A percentile compares a stretch with the other conserved stretches of the same genome.
phyloP scores from a whole-genome alignment of 352 stramenopile genomes.

The Phytophthora uliginosa region DNA sequence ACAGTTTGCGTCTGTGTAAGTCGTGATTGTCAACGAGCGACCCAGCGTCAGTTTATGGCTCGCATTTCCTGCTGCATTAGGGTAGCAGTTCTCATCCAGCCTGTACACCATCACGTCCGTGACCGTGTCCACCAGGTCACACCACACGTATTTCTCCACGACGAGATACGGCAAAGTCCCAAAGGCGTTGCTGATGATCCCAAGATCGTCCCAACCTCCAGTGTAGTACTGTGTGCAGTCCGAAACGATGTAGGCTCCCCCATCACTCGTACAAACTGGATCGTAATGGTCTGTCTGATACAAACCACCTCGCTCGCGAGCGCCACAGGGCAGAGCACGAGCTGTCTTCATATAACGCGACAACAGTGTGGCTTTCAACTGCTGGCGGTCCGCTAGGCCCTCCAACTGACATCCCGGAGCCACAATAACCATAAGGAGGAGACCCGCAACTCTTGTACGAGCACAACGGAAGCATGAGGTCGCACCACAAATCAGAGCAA shows the following conservation, averaged over 20 bases:
- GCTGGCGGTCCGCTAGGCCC: background rate
- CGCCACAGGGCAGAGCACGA: background rate
- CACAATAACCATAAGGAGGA: background rate
- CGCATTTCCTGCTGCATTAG: background rate
- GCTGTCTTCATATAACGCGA: background rate
- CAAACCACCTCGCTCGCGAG: background rate
- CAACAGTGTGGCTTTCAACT: background rate
- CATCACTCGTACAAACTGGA: background rate
- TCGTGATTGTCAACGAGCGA: background rate
- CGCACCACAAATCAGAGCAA: background rate
- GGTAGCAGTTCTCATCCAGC: constrained; percentile 7
- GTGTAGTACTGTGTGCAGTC: background rate
- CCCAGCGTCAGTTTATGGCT: background rate
- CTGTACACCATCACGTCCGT: constrained; percentile 10
- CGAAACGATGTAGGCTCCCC: background rate
- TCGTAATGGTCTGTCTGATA: background rate
- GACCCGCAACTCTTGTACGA: background rate
- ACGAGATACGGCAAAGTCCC: constrained; percentile 4
- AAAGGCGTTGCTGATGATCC: constrained; percentile 9
- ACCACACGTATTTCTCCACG: constrained; percentile 12
- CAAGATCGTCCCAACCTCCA: constrained; percentile 4
- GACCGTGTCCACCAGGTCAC: background rate
- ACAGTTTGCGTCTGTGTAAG: background rate
- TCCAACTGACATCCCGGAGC: background rate
- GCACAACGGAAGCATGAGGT: background rate